Evolutionary conservation across 345 rosid genomes (phyloP), one percentile per base, ranked within the genome.

Genomic region (Orychophragmus violaceus): DNA sequence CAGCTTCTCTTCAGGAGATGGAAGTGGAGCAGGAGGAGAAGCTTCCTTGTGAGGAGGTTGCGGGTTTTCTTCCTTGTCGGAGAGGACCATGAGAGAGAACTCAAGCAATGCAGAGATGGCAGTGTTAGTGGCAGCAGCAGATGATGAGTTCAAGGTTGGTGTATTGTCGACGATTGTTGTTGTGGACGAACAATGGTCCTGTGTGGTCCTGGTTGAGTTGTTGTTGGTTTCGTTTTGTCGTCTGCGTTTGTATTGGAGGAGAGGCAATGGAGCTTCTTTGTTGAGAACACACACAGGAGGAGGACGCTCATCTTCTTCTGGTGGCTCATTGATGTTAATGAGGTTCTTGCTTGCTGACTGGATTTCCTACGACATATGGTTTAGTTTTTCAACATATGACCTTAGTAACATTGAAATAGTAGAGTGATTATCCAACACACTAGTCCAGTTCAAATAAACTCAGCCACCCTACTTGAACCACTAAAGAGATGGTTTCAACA

Each of bases 51-150:
- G 66, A 41, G 48, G 56, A 8, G 23, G 67, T 5, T 29, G 71
- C 6, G 2, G 11, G 8, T 76, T 77, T 5, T 78, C 59, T 65
- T 72, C 65, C 57, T 73, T 73, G 0, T 67, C 77, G 5, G 72
- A 65, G 30, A 66, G 66, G 0, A 72, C 77, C 73, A 74, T 80
- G 6, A 86, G 83, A 22, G 90, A 85, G 71, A 89, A 87, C 66
- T 90, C 97, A 70, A 93, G 68, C 64, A 93, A 70, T 3, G 98
- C 88, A 62, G 97, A 90, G 55, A 88, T 56, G 29, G 91, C 88
- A 0, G 82, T 82, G 3, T 86, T 82, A 29, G 88, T 82, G 14
- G 86, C 86, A 80, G 72, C 82, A 25, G 82, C 75, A 55, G 79
- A 59, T 13, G 72, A 63, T 65, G 80, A 68, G 23, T 76, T 39